Evolutionary conservation across 257 asterid species (phyloP).

Genomic region (Solanum medicagineum): DNA sequence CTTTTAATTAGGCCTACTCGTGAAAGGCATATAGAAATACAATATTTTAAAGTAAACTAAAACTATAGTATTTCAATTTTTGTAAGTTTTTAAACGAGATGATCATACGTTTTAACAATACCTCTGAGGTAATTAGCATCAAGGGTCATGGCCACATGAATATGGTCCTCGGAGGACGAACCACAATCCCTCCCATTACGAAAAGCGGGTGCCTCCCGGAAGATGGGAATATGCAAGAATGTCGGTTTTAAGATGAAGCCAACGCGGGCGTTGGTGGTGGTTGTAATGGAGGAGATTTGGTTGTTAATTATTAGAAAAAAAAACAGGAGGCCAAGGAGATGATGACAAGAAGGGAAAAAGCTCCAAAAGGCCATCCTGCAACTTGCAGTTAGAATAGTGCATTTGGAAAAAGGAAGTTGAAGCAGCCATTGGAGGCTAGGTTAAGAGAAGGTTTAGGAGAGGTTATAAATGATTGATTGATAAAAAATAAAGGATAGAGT

Average conservation of each 20-base stretch:
- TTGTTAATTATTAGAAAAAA: slow-evolving; percentile 18
- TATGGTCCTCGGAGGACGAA: neutral
- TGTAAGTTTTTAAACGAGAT: neutral
- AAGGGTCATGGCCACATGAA: slow-evolving; percentile 65
- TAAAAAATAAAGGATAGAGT: slow-evolving; percentile 15
- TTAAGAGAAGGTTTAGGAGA: slow-evolving; percentile 38
- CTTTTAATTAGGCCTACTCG: neutral
- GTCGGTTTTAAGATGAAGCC: neutral
- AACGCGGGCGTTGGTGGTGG: neutral
- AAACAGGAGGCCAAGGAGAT: slow-evolving; percentile 45
- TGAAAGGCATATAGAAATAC: neutral
- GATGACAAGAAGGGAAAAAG: slow-evolving; percentile 1
- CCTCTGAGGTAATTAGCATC: slow-evolving; percentile 60
- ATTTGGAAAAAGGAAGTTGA: slow-evolving; percentile 8
- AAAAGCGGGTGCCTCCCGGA: slow-evolving; percentile 65
- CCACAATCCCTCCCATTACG: slow-evolving; percentile 34
- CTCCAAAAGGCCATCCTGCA: slow-evolving; percentile 65
- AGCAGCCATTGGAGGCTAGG: slow-evolving; percentile 52
- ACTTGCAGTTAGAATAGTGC: slow-evolving; percentile 8
- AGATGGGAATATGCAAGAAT: slow-evolving; percentile 5
- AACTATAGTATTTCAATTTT: neutral
- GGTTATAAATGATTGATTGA: slow-evolving; percentile 22
- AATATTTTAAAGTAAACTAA: neutral
- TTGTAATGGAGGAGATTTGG: neutral
- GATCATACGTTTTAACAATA: neutral